These are phyloP conservation scores for Xylaria sp. DNA, from an alignment of 2,329 filamentous ascomycete genomes.

Conservation along the genomic window DNA sequence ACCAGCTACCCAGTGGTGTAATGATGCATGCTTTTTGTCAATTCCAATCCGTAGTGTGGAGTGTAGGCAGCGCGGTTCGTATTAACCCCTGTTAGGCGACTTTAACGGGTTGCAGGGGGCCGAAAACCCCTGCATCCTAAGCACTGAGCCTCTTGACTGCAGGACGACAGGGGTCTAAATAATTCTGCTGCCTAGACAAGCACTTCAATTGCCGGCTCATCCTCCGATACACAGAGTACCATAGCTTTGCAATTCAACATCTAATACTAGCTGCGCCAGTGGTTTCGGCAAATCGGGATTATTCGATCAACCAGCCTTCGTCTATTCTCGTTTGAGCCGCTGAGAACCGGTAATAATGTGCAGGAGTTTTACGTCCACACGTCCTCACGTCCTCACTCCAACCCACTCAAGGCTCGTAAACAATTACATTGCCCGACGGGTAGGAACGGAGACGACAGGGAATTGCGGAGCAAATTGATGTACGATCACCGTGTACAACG, in stretches of 20 bases:
- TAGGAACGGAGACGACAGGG: neutral
- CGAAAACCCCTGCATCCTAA: too few species aligned
- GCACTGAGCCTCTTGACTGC: too few species aligned
- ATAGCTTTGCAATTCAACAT: neutral
- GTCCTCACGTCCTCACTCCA: neutral
- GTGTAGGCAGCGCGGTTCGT: too few species aligned
- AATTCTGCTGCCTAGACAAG: conserved; percentile 27
- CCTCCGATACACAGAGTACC: neutral
- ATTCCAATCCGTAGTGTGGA: too few species aligned
- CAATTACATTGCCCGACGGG: neutral
- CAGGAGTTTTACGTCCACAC: neutral
- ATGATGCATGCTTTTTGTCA: too few species aligned
- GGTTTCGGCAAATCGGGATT: too few species aligned
- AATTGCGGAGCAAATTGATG: neutral
- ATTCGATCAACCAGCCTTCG: neutral
- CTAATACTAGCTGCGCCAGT: too few species aligned
- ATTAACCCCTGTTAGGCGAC: too few species aligned
- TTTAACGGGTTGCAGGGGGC: too few species aligned
- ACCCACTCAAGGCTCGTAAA: neutral
- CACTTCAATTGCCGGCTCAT: conserved; percentile 1
- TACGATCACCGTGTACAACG: conserved; percentile 7
- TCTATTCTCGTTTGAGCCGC: neutral
- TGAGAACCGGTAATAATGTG: neutral
- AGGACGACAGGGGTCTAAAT: conserved; percentile 1
- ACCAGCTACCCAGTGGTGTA: too few species aligned